Conservation (phyloP, 257 asterid genomes). For the Jaltomata sinuosa region DNA sequence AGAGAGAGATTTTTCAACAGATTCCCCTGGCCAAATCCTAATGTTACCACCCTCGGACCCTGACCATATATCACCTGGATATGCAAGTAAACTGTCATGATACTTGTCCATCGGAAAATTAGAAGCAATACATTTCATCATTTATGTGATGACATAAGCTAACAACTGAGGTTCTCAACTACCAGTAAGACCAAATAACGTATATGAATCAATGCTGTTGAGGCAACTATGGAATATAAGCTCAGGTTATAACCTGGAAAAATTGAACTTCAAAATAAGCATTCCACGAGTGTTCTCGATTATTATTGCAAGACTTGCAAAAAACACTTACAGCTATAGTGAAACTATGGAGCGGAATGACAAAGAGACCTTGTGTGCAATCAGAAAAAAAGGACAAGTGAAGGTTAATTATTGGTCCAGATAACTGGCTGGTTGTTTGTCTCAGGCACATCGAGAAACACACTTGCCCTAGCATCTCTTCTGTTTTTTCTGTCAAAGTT, state of each 20-base stretch:
- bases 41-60: constrained; percentile 75
- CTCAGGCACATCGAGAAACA: not conserved
- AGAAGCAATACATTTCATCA: not conserved
- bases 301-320: not conserved
- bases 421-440: not conserved
- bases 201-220: not conserved
- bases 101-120: not conserved
- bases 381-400: not conserved
- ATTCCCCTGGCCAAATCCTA: constrained; percentile 91
- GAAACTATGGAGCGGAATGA: not conserved
- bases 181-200: not conserved
- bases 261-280: not conserved
- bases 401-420: not conserved
- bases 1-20: constrained; percentile 67
- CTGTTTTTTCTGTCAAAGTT: not conserved
- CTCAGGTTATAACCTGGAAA: not conserved
- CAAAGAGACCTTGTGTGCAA: not conserved
- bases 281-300: not conserved
- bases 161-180: not conserved
- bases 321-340: not conserved
- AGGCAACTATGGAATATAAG: not conserved
- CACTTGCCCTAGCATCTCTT: not conserved
- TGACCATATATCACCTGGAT: constrained; percentile 87
- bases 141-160: not conserved
- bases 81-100: not conserved